Base-by-base conservation (phyloP, 2,329 filamentous ascomycete species). In the Ceratocystis alfenasii region DNA sequence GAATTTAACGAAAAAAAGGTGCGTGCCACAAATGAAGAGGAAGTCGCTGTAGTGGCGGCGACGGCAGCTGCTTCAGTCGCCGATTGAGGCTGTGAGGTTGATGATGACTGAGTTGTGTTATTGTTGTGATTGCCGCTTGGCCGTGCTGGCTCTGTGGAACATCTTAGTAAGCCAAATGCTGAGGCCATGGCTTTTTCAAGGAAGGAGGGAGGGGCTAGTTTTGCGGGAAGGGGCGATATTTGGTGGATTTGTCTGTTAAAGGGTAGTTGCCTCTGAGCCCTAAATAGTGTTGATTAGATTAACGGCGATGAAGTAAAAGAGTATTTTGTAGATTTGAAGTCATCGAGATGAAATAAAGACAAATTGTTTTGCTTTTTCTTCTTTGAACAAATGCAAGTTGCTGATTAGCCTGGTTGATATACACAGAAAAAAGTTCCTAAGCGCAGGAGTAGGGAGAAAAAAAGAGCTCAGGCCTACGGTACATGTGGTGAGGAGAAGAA, bases 81-180 rank as follows among this genome's bases (percentile, higher is more conserved):
- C 3, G 17, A n/a, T 20, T 25, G 45, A n/a, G 62, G n/a, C 25
- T 22, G 46, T 22, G 63, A 59, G 8, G 63, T 59, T 30, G 63
- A 22, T 2, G 63, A 59, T 30, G 30, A 25, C 20, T 22, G 22
- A 57, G 53, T 22, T 28, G 7, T 17, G 15, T 17, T 10, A 17
- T 25, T 12, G 45, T 15, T 48, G 22, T 25, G 12, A 57, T 12
- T 10, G 55, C 15, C 17, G 48, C n/a, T n/a, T 28, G 63, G 8
- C 50, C n/a, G 30, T 30, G 64, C 45, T 22, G 59, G 59, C 46
- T 30, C 30, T 22, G 64, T 65, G 5, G 44, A 45, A 45, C n/a
- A 48, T 53, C 57, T 65, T 62, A 65, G 64, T 62, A 65, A 62
- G 64, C 64, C 64, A 45, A 65, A 53, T 20, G 22, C 46, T n/a